phyloP scores from a whole-genome alignment of 106 monocot species.

The Dioscorea zingiberensis region DNA sequence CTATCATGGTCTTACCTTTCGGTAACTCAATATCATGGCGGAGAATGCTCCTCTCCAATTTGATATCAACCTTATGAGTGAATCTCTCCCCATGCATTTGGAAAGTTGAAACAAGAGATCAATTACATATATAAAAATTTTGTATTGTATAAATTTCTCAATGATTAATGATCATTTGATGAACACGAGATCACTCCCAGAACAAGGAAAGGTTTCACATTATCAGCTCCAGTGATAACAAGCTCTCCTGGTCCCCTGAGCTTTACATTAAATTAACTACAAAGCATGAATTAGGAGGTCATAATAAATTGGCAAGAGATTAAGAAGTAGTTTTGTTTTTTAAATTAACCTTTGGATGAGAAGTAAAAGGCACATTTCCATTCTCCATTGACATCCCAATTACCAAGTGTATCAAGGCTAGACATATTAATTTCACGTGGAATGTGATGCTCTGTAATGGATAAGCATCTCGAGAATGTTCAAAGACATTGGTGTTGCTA shows the following conservation, averaged over 20 bases:
- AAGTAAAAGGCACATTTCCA: conserved; percentile 52
- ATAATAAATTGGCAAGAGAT: no score
- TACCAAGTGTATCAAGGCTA: conserved; percentile 22
- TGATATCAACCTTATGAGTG: conserved; percentile 47
- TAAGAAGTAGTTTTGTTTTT: no score
- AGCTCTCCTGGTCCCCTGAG: conserved; percentile 48
- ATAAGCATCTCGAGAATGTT: conserved; percentile 30
- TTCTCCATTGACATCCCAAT: conserved; percentile 33
- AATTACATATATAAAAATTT: not conserved
- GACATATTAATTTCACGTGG: conserved; percentile 30
- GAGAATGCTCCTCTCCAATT: conserved; percentile 33
- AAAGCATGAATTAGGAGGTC: not conserved
- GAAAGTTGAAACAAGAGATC: not conserved
- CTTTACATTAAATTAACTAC: conserved; percentile 14
- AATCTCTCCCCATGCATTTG: conserved; percentile 47
- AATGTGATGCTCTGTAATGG: conserved; percentile 30
- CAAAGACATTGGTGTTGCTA: conserved; percentile 54
- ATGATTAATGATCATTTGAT: not conserved
- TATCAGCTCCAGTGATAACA: conserved; percentile 32
- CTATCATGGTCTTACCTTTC: conserved; percentile 19
- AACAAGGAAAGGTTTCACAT: conserved; percentile 42
- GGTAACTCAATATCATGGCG: conserved; percentile 49
- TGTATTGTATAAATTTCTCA: no score
- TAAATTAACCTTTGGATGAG: conserved; percentile 50
- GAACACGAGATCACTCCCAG: conserved; percentile 50